Evolutionary conservation across 2,329 filamentous ascomycete genomes (phyloP).

Genomic region (Pseudocercospora macadamiae): DNA sequence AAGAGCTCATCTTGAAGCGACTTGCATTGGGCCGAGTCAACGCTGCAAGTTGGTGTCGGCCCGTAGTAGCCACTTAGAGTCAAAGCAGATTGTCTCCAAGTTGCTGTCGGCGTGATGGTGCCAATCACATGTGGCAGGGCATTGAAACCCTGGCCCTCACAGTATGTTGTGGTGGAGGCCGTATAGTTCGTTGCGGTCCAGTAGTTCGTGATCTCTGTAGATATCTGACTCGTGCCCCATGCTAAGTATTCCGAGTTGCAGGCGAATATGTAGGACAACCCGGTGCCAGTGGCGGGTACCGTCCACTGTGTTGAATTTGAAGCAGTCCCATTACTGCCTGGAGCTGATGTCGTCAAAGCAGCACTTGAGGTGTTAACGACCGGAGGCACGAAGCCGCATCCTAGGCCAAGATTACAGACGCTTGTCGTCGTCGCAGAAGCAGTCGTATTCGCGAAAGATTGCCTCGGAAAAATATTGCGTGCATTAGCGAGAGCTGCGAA

Average conservation of each 20-base stretch:
- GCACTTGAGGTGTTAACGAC: not conserved
- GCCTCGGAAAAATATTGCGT: not conserved
- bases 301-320: not conserved
- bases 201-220: not conserved
- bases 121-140: not conserved
- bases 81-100: not conserved
- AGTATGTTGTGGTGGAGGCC: not conserved
- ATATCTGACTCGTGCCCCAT: not conserved
- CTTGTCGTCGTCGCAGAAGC: not conserved
- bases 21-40: not conserved
- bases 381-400: not conserved
- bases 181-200: slow-evolving; percentile 1
- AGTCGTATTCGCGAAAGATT: not conserved
- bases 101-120: not conserved
- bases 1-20: not conserved
- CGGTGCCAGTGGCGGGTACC: not conserved
- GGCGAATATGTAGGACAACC: slow-evolving; percentile 1
- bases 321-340: not conserved
- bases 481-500: not conserved
- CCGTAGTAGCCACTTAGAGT: not conserved
- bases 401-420: not conserved
- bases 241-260: not conserved
- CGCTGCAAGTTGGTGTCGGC: not conserved
- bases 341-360: not conserved
- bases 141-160: not conserved